Conservation (phyloP, 345 rosid genomes). For the Boechera divaricarpa region DNA sequence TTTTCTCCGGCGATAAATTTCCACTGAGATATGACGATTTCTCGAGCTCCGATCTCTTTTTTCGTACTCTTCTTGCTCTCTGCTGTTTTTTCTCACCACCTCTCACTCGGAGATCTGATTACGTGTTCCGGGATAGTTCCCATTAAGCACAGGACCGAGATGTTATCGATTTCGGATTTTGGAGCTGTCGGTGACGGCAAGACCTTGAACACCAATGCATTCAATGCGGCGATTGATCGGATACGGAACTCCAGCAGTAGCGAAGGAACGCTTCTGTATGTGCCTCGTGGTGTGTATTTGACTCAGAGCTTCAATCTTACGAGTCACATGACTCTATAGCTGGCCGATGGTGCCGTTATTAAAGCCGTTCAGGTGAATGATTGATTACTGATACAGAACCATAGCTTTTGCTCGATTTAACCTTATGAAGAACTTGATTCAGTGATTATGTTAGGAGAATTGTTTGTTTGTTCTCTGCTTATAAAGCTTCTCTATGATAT, state of each 20-base stretch:
- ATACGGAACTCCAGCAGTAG: conserved; percentile 59
- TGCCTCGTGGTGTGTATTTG: conserved; percentile 86
- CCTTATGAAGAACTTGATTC: background rate
- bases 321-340: conserved; percentile 89
- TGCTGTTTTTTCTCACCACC: conserved; percentile 30
- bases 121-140: conserved; percentile 89
- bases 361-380: conserved; percentile 74
- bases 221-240: conserved; percentile 70
- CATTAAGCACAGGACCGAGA: conserved; percentile 56
- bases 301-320: conserved; percentile 78
- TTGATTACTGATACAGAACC: background rate
- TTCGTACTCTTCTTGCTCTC: conserved; percentile 26
- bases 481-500: too few species aligned
- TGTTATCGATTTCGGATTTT: conserved; percentile 70
- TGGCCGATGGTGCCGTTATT: conserved; percentile 84
- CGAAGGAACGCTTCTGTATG: conserved; percentile 77
- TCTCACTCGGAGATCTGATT: conserved; percentile 48
- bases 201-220: conserved; percentile 76
- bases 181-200: conserved; percentile 89
- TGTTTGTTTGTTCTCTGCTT: too few species aligned
- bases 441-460: background rate
- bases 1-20: too few species aligned
- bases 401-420: too few species aligned
- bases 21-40: conserved; percentile 6
- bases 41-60: conserved; percentile 32